Conservation (phyloP, 225 moss, liverwort and hornwort species). For the Polytrichum formosum region DNA sequence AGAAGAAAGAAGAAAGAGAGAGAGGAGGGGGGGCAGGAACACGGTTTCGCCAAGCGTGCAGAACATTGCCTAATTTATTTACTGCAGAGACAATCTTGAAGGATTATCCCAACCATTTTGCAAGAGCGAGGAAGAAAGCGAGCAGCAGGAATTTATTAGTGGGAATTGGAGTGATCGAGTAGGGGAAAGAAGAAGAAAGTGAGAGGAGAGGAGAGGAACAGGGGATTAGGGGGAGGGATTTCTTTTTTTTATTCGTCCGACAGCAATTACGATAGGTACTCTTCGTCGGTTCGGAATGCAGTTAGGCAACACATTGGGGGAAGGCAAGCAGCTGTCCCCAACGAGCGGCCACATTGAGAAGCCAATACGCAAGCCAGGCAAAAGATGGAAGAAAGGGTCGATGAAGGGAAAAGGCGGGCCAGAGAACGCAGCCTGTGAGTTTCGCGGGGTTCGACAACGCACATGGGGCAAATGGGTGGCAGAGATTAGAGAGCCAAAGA, state of each 20-base stretch:
- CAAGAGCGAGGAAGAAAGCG: too few relatives aligned
- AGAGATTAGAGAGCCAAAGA: conserved; percentile 74
- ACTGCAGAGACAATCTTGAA: not conserved
- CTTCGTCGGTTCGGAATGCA: conserved; percentile 38
- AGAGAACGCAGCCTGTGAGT: conserved; percentile 66
- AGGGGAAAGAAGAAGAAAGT: not conserved
- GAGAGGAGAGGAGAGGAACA: not conserved
- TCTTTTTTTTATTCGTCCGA: too few relatives aligned
- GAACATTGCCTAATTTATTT: not conserved
- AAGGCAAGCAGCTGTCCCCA: conserved; percentile 30
- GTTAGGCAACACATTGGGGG: conserved; percentile 19
- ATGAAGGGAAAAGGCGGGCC: conserved; percentile 83
- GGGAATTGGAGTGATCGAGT: not conserved
- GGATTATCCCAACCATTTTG: not conserved
- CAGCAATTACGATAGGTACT: conserved; percentile 7
- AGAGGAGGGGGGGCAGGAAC: not conserved
- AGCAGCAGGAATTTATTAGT: too few relatives aligned
- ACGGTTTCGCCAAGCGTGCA: not conserved
- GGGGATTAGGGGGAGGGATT: too few relatives aligned
- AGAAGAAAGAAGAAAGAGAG: not conserved
- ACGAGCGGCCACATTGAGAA: conserved; percentile 42
- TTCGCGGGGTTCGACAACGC: conserved; percentile 67
- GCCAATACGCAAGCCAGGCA: conserved; percentile 42
- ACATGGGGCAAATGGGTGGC: conserved; percentile 88
- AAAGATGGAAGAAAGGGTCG: conserved; percentile 55